Evolutionary conservation across 1,284 basidiomycete species (phyloP), one percentile per base, ranked within the genome.

Genomic region (Nidula niveotomentosa): DNA sequence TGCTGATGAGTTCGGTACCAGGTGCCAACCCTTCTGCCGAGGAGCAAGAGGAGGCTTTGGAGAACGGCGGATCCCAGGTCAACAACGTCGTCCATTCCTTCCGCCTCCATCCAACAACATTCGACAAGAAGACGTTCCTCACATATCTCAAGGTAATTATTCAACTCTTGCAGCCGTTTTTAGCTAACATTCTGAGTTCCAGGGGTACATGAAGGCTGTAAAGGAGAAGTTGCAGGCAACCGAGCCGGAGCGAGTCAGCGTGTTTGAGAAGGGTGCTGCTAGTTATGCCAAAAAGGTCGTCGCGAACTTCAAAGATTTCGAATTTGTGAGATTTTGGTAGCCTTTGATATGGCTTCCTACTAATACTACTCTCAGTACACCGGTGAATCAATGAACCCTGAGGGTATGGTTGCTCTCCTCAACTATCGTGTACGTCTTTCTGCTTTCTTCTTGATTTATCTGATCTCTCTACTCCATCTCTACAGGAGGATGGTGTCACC

Each of bases 51-150:
- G 97, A 99, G 61, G 81, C 79, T 35, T 73, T 97, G 56, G 96
- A 94, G 71, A 89, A 92, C 13, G 93, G 91, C 62, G 81, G 86
- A 36, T 45, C 56, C 15, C 78, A 80, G 61, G 90, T 97, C 69
- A 99, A 96, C 88, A 94, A 99, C 76, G 81, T 99, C 63, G 89
- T 90, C 58, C 78, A 95, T 81, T 94, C 94, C 50, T 96, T 96
- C 88, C 90, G 95, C 67, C 90, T 99, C 59, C 85, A 93, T 69
- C 49, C 72, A 39, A 96, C 94, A 34, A 41, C 67, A 7, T 99
- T 97, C 74, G 95, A 98, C 80, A 99, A 98, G 78, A 98, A 98
- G 77, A 73, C 76, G 41, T 99, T 85, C 78, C 77, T 95, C 48
- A 74, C 80, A 45, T 90, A 96, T 76, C 85, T 99, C 69, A 99